Percentiles rank a stretch among this genome's conserved stretches.
phyloP scores from a whole-genome alignment of 2,329 filamentous ascomycete genomes.

The Penicillium psychrosexuale region DNA sequence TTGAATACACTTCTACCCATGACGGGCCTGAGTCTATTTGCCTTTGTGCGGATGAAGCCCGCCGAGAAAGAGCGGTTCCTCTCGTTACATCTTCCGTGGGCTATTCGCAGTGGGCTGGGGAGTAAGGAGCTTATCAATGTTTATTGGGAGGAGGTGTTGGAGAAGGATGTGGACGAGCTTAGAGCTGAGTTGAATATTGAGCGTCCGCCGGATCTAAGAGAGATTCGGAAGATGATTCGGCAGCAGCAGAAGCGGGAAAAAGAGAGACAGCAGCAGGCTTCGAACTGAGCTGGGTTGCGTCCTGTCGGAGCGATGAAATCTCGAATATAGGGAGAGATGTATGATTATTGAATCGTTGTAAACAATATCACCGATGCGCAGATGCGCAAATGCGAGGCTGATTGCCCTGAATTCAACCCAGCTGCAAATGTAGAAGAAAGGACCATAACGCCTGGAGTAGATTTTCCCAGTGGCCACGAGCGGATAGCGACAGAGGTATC shows the following conservation, averaged over 20 bases:
- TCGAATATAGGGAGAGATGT: constrained; percentile 9
- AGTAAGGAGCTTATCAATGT: constrained; percentile 86
- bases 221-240: constrained; percentile 67
- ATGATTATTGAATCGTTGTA: constrained; percentile 15
- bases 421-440: constrained; percentile 3
- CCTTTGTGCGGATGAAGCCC: constrained; percentile 62
- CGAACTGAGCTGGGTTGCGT: constrained; percentile 2
- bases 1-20: constrained; percentile 91
- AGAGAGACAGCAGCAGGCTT: constrained; percentile 39
- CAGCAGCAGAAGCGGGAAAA: constrained; percentile 66
- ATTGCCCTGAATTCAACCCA: neutral
- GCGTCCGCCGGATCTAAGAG: constrained; percentile 79
- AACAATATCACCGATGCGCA: constrained; percentile 9
- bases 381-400: constrained; percentile 1
- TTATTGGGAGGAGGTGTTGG: constrained; percentile 94
- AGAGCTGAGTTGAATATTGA: constrained; percentile 76
- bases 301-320: neutral
- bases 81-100: constrained; percentile 73
- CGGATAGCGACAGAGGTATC: neutral
- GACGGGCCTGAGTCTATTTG: constrained; percentile 82
- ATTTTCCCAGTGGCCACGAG: constrained; percentile 5
- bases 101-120: constrained; percentile 73
- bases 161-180: constrained; percentile 75
- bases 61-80: constrained; percentile 66
- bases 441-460: constrained; percentile 15